A percentile compares a stretch with the other conserved stretches of the same genome.
Conservation (phyloP, 2,329 filamentous ascomycete genomes). For the Diaporthe longicolla region DNA sequence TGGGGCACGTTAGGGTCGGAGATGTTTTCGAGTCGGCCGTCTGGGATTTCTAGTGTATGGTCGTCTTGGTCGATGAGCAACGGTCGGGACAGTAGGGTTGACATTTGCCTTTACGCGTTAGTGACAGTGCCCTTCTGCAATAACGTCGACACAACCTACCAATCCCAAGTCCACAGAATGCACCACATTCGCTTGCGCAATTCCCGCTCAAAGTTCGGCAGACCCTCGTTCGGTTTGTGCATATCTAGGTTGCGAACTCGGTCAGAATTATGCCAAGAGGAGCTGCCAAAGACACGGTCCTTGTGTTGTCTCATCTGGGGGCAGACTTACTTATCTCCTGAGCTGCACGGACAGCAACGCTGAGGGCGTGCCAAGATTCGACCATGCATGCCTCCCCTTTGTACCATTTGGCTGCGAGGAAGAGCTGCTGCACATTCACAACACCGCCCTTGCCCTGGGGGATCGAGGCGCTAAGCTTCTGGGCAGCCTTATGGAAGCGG, state of each 20-base stretch:
- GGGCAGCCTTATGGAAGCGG: constrained; percentile 58
- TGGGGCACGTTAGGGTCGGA: constrained; percentile 30
- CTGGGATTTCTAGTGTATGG: constrained; percentile 37
- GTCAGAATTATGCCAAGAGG: too few species aligned
- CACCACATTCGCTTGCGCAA: constrained; percentile 42
- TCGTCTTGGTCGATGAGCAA: constrained; percentile 42
- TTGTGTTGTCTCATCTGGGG: accelerated
- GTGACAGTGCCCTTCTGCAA: background rate
- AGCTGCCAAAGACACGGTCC: background rate
- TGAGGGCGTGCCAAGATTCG: constrained; percentile 63
- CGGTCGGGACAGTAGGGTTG: constrained; percentile 40
- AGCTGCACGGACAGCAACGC: constrained; percentile 60
- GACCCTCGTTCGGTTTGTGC: constrained; percentile 36
- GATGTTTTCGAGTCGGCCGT: constrained; percentile 40
- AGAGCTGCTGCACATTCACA: constrained; percentile 63
- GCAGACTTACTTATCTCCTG: constrained; percentile 59
- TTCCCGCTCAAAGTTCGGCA: constrained; percentile 41
- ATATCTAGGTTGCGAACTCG: constrained; percentile 26
- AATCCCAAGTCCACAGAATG: constrained; percentile 42
- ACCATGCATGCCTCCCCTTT: constrained; percentile 62
- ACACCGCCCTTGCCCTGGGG: constrained; percentile 59
- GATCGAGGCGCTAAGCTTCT: constrained; percentile 58
- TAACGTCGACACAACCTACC: constrained; percentile 1
- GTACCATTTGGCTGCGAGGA: constrained; percentile 61
- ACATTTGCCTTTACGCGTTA: constrained; percentile 42